phyloP scores from a whole-genome alignment of 2,329 filamentous ascomycete genomes.

The Didymella glomerata region DNA sequence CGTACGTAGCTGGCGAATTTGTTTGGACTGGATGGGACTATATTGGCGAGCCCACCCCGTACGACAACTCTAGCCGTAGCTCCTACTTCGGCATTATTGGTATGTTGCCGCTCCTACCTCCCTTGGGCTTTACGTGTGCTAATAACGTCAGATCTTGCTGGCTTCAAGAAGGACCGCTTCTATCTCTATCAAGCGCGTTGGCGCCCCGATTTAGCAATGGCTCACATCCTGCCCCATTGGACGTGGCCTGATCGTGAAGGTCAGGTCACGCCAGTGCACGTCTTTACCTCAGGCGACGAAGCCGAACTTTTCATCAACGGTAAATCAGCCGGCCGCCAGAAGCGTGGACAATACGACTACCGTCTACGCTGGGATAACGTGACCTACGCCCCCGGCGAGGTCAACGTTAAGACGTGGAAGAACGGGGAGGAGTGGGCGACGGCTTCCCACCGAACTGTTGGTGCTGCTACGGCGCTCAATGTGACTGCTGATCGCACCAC shows the following conservation, averaged over 20 bases:
- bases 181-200: conserved; percentile 65
- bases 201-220: conserved; percentile 57
- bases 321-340: conserved; percentile 54
- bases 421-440: conserved; percentile 58
- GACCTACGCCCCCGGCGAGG: conserved; percentile 58
- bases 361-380: conserved; percentile 65
- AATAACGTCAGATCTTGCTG: conserved; percentile 57
- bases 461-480: conserved; percentile 50
- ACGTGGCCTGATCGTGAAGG: conserved; percentile 61
- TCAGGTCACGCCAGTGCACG: conserved; percentile 62
- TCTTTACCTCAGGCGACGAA: conserved; percentile 61
- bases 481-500: conserved; percentile 53
- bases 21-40: conserved; percentile 64
- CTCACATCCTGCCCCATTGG: conserved; percentile 66
- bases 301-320: conserved; percentile 65
- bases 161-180: conserved; percentile 65
- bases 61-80: conserved; percentile 55
- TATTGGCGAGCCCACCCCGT: conserved; percentile 61
- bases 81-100: conserved; percentile 64
- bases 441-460: conserved; percentile 54
- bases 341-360: conserved; percentile 51
- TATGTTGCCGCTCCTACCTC: background rate
- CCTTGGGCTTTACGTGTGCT: background rate
- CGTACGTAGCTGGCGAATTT: conserved; percentile 63
- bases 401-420: conserved; percentile 60